phyloP scores from a whole-genome alignment of 2,329 filamentous ascomycete genomes.

The Thelonectria olida region DNA sequence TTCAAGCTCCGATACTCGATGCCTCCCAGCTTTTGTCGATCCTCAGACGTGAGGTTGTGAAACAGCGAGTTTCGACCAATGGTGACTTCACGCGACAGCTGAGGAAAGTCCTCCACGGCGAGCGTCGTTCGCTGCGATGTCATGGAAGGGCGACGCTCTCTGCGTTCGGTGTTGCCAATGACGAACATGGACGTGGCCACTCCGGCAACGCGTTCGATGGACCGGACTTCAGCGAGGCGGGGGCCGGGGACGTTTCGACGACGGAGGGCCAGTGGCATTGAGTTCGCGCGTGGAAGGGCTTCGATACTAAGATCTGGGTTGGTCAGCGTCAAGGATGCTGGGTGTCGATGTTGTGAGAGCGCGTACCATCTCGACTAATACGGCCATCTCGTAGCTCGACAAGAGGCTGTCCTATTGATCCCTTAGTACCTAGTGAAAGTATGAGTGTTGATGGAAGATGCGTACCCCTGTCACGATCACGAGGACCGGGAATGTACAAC shows the following conservation, averaged over 20 bases:
- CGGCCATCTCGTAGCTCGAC: constrained; percentile 37
- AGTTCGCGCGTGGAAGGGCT: constrained; percentile 22
- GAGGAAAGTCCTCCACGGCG: constrained; percentile 44
- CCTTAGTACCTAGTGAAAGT: background rate
- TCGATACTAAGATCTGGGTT: constrained; percentile 33
- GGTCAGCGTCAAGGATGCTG: background rate
- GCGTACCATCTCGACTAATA: constrained; percentile 32
- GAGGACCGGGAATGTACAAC: constrained; percentile 44
- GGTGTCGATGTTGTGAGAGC: too few species aligned
- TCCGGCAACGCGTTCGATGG: constrained; percentile 46
- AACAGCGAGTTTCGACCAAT: constrained; percentile 58
- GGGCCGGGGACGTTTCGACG: constrained; percentile 36
- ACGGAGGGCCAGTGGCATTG: constrained; percentile 28
- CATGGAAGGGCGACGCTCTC: constrained; percentile 19
- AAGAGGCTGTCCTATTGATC: constrained; percentile 36
- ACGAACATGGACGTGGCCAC: constrained; percentile 53
- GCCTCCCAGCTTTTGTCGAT: constrained; percentile 57
- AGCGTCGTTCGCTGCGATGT: constrained; percentile 25
- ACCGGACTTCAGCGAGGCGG: constrained; percentile 43
- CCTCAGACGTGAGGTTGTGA: constrained; percentile 50
- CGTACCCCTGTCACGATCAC: constrained; percentile 44
- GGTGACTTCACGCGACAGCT: constrained; percentile 53
- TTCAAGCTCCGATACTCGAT: constrained; percentile 62
- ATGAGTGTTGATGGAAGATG: too few species aligned
- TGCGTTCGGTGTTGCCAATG: constrained; percentile 40